Conservation (phyloP, 164 flowering plant species). For the Nymphaea colorata region DNA sequence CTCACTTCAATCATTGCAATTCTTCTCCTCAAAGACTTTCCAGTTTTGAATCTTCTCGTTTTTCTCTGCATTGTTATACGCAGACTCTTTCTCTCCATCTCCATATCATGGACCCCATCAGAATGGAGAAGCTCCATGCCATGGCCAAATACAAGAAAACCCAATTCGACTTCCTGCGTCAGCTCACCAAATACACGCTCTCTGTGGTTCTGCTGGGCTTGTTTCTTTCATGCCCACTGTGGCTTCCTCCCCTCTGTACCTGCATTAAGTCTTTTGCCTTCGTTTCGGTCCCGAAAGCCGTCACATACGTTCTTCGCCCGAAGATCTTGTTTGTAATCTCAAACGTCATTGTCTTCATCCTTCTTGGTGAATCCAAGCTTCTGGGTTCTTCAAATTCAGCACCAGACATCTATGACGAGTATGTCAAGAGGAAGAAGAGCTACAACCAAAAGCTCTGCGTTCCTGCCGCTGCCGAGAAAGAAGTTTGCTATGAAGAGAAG, state of each 20-base stretch:
- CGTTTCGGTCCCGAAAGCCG: constrained; percentile 22
- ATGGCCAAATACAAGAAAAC: constrained; percentile 33
- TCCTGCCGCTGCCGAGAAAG: constrained; percentile 7
- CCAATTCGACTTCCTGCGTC: constrained; percentile 21
- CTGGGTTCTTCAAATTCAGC: constrained; percentile 16
- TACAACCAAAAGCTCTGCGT: constrained; percentile 2
- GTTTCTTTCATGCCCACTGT: constrained; percentile 28
- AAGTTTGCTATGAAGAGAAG: background rate
- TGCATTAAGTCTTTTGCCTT: constrained; percentile 20
- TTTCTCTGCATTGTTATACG: background rate
- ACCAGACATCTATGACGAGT: constrained; percentile 27
- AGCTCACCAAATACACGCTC: constrained; percentile 20
- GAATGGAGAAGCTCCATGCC: constrained; percentile 25
- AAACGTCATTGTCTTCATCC: constrained; percentile 42
- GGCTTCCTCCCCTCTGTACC: constrained; percentile 27
- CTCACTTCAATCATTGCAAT: too few species aligned
- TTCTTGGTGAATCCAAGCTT: constrained; percentile 45
- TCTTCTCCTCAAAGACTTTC: background rate
- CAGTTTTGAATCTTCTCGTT: background rate
- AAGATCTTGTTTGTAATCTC: constrained; percentile 44
- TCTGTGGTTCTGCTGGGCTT: constrained; percentile 22
- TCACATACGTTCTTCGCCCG: constrained; percentile 21
- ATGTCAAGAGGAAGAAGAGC: constrained; percentile 12
- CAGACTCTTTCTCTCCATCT: background rate
- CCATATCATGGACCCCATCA: constrained; percentile 29